Evolutionary conservation across 1,284 basidiomycete species (phyloP), one percentile per base, ranked within the genome.

Genomic region (Microbotryum intermedium): DNA sequence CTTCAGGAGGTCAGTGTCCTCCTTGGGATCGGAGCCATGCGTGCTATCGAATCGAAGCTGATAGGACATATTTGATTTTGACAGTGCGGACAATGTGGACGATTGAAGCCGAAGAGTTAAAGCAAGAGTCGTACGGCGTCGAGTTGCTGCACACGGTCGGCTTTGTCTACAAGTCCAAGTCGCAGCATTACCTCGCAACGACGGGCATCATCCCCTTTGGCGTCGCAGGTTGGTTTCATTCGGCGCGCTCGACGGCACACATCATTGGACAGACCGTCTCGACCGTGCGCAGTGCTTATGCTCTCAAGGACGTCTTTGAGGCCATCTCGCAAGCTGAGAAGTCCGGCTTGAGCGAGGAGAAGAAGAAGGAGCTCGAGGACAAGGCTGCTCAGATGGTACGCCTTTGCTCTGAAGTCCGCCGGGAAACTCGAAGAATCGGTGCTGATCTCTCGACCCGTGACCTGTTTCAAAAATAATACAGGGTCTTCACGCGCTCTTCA

Each of bases 241-340:
- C 91, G 56, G 89, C 93, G 2, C 90, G 91, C 74, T 89, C 87
- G 50, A 93, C 90, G 76, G 93, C 92, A 65, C 89, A 92, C 72
- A 86, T 92, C 10, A 53, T 70, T 42, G 63, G 60, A 45, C 58
- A 65, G 43, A 70, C 69, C n/a, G 88, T 97, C 11, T 92, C 90
- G 3, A 91, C 90, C 0, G 77, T 93, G 6, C 82, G 88, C 47
- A 84, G 20, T 25, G 92, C 92, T 0, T 85, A 95, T 62, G 92
- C 95, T 72, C 82, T 99, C 61, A 97, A 97, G 76, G 80, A 81
- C 39, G 90, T 97, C 1, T 99, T 98, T 67, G 92, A 98, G 71
- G 90, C 92, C 73, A 86, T 99, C 30, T 89, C 94, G 75, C 85
- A 84, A 0, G 91, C 91, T 0, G 92, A 94, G 74, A 86, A 89